Evolutionary conservation across 768 basidiomycete species (phyloP), one percentile per base, ranked within the genome.

Genomic region (Boletus coccyginus): DNA sequence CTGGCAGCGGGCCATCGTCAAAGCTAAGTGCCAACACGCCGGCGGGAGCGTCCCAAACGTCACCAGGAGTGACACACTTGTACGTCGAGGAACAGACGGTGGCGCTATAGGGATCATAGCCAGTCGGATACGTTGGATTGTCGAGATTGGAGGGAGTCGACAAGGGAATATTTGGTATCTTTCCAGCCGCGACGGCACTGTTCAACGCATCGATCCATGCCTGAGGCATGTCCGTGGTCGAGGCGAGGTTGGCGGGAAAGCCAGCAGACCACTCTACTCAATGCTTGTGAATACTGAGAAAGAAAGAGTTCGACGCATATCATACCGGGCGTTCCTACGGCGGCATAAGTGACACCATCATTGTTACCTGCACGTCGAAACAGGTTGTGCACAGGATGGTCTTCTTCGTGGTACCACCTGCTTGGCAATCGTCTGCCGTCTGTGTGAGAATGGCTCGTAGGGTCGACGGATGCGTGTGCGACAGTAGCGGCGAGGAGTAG

Each of bases 11-110:
- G 0, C 93, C 93, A 65, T 94, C 92, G 65, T 94, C 92, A 66
- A 93, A 93, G 46, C 83, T 78, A 52, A 83, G 74, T 2, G 76
- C 89, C 50, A 91, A 73, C 50, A 78, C 73, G 9, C 90, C 88
- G 32, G 78, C 69, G 0, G 94, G 93, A 0, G 87, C 89, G 57
- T 94, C 83, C 83, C 86, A 88, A 47, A 91, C 65, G 60, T 92
- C 90, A 12, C 79, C 84, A 5, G 77, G 61, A 41, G 75, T 78
- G 50, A 66, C 68, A 69, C 91, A 94, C 65, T 85, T 81, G 74
- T 83, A 86, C 0, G 87, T 88, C 24, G 87, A 78, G 3, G 92
- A 92, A 73, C 93, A 96, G 58, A 96, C 79, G 8, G 75, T 60
- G 9, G 78, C 67, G 60, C 83, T 74, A 43, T 59, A 64, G 33